Evolutionary conservation across 2,329 filamentous ascomycete genomes (phyloP).

Genomic region (Pseudocercospora pini-densiflorae): DNA sequence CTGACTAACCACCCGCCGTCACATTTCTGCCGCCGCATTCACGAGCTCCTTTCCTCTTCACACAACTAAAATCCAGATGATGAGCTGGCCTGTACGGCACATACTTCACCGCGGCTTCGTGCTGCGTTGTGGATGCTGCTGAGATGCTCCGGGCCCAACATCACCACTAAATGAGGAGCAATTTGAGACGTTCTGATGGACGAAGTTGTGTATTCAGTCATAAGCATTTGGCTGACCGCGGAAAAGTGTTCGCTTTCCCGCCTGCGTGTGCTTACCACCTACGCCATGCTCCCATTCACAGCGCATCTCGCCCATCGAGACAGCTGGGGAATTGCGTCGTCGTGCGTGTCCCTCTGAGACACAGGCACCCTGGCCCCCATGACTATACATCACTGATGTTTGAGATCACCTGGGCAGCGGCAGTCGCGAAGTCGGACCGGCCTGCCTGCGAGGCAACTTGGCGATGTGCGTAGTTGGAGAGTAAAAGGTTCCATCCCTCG

Average conservation of each 20-base stretch:
- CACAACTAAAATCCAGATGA: conserved; percentile 82
- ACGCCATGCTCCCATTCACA: neutral
- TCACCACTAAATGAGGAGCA: conserved; percentile 54
- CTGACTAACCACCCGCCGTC: neutral
- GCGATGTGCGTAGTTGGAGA: neutral
- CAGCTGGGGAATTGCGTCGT: neutral
- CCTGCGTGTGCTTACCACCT: neutral
- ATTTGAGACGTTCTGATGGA: conserved; percentile 52
- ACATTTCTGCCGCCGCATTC: neutral
- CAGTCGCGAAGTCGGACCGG: conserved; percentile 1
- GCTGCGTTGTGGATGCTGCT: conserved; percentile 52
- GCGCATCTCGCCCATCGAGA: neutral
- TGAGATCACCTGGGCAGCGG: neutral
- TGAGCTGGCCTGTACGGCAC: conserved; percentile 66
- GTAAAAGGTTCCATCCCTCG: neutral
- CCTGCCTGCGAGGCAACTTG: neutral
- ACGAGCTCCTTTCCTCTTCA: conserved; percentile 55
- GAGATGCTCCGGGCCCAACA: conserved; percentile 51
- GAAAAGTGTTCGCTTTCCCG: neutral
- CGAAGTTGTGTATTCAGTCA: conserved; percentile 39
- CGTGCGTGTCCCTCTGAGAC: neutral
- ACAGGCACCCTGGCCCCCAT: neutral
- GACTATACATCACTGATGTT: neutral
- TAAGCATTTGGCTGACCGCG: neutral
- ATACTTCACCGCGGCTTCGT: conserved; percentile 30